Evolutionary conservation across 2,329 filamentous ascomycete species (phyloP).

Genomic region (Alternaria triticina): DNA sequence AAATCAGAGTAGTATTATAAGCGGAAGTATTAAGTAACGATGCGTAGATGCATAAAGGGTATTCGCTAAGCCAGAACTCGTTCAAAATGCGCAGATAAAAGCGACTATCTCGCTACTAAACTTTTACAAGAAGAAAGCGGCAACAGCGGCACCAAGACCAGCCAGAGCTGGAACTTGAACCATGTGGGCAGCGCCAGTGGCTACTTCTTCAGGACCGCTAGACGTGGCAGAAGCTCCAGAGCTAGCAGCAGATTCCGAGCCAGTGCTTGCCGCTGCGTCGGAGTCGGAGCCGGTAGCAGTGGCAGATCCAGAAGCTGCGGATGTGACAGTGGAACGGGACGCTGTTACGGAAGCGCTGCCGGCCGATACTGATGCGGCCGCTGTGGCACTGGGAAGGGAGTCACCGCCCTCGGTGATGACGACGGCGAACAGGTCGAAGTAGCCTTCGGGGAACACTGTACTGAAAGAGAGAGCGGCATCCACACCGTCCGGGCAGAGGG

Average conservation of each 20-base stretch:
- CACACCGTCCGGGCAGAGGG: neutral
- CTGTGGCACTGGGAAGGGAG: conserved; percentile 30
- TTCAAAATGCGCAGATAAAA: neutral
- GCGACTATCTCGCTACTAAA: neutral
- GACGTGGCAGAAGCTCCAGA: conserved; percentile 1
- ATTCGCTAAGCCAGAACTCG: neutral
- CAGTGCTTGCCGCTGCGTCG: neutral
- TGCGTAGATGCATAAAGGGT: neutral
- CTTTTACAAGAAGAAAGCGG: conserved; percentile 31
- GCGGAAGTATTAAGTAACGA: neutral
- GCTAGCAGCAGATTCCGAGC: neutral
- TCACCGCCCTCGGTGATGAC: conserved; percentile 38
- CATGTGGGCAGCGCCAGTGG: conserved; percentile 17
- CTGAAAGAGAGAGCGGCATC: neutral
- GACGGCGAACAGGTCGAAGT: conserved; percentile 24
- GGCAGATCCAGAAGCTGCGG: neutral
- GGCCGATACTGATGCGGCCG: conserved; percentile 23
- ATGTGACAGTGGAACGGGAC: conserved; percentile 2
- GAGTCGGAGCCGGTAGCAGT: neutral
- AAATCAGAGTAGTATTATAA: neutral
- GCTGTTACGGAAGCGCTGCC: conserved; percentile 13
- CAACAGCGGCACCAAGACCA: conserved; percentile 37
- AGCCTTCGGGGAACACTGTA: conserved; percentile 10
- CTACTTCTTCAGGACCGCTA: neutral
- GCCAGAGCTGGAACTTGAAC: conserved; percentile 30